Percentiles rank a stretch among this genome's conserved stretches.
Conservation (phyloP, 495 filamentous ascomycete species). For the Hypoxylon lienhwacheense region DNA sequence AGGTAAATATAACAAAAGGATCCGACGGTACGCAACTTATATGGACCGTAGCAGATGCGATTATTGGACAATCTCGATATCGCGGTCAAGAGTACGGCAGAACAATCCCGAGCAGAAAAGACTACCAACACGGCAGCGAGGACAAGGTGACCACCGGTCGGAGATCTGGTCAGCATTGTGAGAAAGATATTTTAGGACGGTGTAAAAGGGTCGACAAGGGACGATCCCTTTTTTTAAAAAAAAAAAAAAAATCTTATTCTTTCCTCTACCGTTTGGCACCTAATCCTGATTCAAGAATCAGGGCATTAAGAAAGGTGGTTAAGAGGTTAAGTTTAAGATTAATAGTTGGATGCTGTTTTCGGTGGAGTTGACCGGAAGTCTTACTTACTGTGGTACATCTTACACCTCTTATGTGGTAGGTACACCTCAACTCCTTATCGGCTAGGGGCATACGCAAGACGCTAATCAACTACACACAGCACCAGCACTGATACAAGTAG, state of each 20-base stretch:
- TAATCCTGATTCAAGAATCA: slow-evolving; percentile 19
- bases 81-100: background rate
- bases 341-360: slow-evolving; percentile 1
- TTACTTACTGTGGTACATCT: too few relatives aligned
- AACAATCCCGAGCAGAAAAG: background rate
- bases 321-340: background rate
- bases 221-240: slow-evolving; percentile 24
- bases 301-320: too few relatives aligned
- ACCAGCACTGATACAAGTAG: background rate
- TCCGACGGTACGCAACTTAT: slow-evolving; percentile 5
- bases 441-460: slow-evolving; percentile 20
- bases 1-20: background rate
- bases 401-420: slow-evolving; percentile 20
- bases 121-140: slow-evolving; percentile 7
- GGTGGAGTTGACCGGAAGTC: slow-evolving; percentile 30
- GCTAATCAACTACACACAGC: too few relatives aligned
- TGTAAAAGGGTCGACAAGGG: slow-evolving; percentile 27
- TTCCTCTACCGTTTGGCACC: slow-evolving; percentile 21
- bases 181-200: slow-evolving; percentile 26
- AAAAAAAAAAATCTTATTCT: too few relatives aligned
- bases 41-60: slow-evolving; percentile 21
- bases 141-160: slow-evolving; percentile 7
- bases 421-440: slow-evolving; percentile 18
- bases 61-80: slow-evolving; percentile 26
- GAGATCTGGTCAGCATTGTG: slow-evolving; percentile 17